Percentiles rank a stretch among this genome's conserved stretches.
phyloP scores from a whole-genome alignment of 371 early-diverging fungal genomes.

The Dinochytrium kinnereticum region DNA sequence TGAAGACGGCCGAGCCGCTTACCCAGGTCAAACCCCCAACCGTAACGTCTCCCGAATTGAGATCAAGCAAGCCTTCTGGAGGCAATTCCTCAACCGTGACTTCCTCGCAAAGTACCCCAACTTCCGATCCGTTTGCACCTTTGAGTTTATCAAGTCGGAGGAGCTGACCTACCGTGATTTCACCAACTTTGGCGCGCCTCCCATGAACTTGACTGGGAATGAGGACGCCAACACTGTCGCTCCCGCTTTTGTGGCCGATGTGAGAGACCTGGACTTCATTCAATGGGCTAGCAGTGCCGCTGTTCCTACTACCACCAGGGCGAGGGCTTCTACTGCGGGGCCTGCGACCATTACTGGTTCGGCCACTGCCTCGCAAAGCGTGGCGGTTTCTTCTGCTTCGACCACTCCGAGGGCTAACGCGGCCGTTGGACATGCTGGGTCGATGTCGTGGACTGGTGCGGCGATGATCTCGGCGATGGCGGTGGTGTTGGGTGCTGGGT shows the following conservation, averaged over 20 bases:
- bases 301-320: background rate
- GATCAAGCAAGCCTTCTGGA: slow-evolving; percentile 45
- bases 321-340: too few species aligned
- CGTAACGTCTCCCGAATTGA: background rate
- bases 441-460: too few species aligned
- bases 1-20: background rate
- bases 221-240: background rate
- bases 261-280: background rate
- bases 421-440: too few species aligned
- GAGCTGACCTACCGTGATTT: slow-evolving; percentile 44
- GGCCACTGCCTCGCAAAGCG: background rate
- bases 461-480: too few species aligned
- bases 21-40: background rate
- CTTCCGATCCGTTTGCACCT: slow-evolving; percentile 35
- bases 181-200: slow-evolving; percentile 36
- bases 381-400: too few species aligned
- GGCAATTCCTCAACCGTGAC: slow-evolving; percentile 33
- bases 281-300: background rate
- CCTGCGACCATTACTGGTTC: background rate
- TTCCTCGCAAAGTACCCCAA: slow-evolving; percentile 36
- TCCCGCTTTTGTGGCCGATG: slow-evolving; percentile 1
- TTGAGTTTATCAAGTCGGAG: slow-evolving; percentile 44
- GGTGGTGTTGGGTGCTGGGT: too few species aligned
- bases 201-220: background rate
- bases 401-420: too few species aligned